phyloP scores from a whole-genome alignment of 495 filamentous ascomycete genomes.

The Talaromyces proteolyticus region DNA sequence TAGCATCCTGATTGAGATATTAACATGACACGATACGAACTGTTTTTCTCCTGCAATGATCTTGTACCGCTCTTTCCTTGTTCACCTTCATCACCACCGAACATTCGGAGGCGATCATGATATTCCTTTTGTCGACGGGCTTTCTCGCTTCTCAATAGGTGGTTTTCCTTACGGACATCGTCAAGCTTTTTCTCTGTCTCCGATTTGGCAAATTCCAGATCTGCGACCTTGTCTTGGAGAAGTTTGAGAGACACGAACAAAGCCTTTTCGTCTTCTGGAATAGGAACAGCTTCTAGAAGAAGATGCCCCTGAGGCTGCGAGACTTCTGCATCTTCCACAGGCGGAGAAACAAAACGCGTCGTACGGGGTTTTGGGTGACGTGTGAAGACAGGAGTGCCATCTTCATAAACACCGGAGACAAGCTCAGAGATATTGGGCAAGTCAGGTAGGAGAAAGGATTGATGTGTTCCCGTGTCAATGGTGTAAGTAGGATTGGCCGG shows the following conservation, averaged over 20 bases:
- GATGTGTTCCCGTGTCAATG: conserved; percentile 37
- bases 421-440: conserved; percentile 68
- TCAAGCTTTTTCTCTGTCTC: conserved; percentile 51
- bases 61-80: conserved; percentile 27
- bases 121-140: conserved; percentile 36
- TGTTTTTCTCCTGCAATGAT: conserved; percentile 43
- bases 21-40: conserved; percentile 27
- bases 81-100: conserved; percentile 32
- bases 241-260: conserved; percentile 62
- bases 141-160: conserved; percentile 43
- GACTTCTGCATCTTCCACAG: conserved; percentile 29
- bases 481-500: conserved; percentile 9
- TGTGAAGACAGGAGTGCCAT: conserved; percentile 59
- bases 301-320: conserved; percentile 37
- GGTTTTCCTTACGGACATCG: conserved; percentile 51
- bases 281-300: conserved; percentile 55
- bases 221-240: conserved; percentile 59
- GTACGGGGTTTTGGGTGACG: conserved; percentile 41
- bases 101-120: conserved; percentile 34
- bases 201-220: conserved; percentile 54
- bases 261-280: conserved; percentile 64
- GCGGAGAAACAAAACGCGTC: conserved; percentile 52
- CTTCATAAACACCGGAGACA: conserved; percentile 60
- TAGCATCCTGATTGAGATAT: not conserved
- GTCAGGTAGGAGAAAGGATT: conserved; percentile 63